Conservation (phyloP, 352 stramenopile species). For the Thraustochytrium striatum region DNA sequence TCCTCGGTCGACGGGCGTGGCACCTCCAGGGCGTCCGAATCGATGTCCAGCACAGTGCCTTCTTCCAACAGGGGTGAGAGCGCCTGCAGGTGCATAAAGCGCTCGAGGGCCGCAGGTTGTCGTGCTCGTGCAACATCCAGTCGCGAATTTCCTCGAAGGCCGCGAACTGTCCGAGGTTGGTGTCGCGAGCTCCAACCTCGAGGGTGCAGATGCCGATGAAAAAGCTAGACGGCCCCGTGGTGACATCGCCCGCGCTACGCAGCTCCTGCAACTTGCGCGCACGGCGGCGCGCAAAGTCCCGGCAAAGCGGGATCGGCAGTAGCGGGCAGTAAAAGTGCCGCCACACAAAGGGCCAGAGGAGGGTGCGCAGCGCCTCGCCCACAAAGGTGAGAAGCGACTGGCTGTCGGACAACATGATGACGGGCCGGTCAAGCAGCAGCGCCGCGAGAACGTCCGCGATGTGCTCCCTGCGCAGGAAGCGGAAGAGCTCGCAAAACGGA, state of each 20-base stretch:
- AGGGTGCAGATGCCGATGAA: slow-evolving; percentile 38
- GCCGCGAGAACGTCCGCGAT: slow-evolving; percentile 27
- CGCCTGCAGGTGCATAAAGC: background rate
- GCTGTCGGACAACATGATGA: slow-evolving; percentile 31
- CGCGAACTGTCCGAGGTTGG: slow-evolving; percentile 4
- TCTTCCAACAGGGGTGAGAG: slow-evolving; percentile 15
- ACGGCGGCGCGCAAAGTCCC: background rate
- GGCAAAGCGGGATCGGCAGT: background rate
- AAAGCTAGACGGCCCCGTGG: background rate
- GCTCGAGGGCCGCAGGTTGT: slow-evolving; percentile 28
- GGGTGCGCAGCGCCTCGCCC: slow-evolving; percentile 7
- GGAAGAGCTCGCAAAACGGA: slow-evolving; percentile 26
- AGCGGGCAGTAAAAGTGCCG: slow-evolving; percentile 4
- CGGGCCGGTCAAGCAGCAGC: slow-evolving; percentile 24
- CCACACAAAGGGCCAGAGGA: slow-evolving; percentile 47
- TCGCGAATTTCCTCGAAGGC: slow-evolving; percentile 26
- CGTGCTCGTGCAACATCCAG: slow-evolving; percentile 43
- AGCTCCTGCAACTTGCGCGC: slow-evolving; percentile 3
- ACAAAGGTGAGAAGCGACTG: slow-evolving; percentile 9
- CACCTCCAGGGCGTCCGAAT: slow-evolving; percentile 18
- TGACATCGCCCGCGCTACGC: background rate
- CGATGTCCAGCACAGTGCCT: slow-evolving; percentile 32
- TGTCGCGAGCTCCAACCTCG: background rate
- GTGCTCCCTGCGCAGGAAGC: slow-evolving; percentile 37
- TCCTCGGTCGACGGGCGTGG: slow-evolving; percentile 11